Base-by-base conservation (phyloP, 305 asterid species). In the Fraxinus sp. region DNA sequence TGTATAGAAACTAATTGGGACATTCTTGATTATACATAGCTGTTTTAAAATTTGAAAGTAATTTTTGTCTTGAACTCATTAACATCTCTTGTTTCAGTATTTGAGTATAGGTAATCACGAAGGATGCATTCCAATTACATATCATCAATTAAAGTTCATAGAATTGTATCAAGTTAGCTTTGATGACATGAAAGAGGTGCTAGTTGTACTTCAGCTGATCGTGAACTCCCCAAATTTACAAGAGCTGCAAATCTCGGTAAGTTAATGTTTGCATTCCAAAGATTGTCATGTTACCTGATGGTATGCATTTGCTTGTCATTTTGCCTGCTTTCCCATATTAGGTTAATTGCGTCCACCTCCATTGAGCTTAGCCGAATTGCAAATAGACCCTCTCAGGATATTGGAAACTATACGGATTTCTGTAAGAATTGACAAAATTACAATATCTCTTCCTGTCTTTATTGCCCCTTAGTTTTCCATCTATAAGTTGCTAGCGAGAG, bases 81-180 rank as follows among this genome's bases (percentile, higher is more conserved):
- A 22, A 32, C 79, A 36, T 77, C 76, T 81, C 70, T 13, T 76
- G 28, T 84, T 30, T 80, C 82, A 94, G 98, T 94, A 90, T 88
- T 83, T 95, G 78, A 94, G 99, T 81, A 86, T 92, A 76, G 97
- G 97, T 35, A 86, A 89, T 81, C 86, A 82, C 80, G 86, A 75
- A 77, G 86, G 85, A 37, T 84, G 88, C 84, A 86, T 78, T 52
- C 88, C 87, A 3, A 85, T 91, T 66, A 86, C 82, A 20, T 90
- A 89, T 84, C 83, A 84, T 84, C 90, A 86, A 72, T 89, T 95
- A 75, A 92, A 91, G 90, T 88, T 78, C 79, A 83, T 95, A 24
- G 97, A 95, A 89, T 88, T 95, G 78, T 84, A 92, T 85, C 97
- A 93, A 94, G 94, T 93, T 80, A 90, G 93, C 88, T 95, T 95